Evolutionary conservation across 345 rosid genomes (phyloP).

Genomic region (Schrenkiella parvula): DNA sequence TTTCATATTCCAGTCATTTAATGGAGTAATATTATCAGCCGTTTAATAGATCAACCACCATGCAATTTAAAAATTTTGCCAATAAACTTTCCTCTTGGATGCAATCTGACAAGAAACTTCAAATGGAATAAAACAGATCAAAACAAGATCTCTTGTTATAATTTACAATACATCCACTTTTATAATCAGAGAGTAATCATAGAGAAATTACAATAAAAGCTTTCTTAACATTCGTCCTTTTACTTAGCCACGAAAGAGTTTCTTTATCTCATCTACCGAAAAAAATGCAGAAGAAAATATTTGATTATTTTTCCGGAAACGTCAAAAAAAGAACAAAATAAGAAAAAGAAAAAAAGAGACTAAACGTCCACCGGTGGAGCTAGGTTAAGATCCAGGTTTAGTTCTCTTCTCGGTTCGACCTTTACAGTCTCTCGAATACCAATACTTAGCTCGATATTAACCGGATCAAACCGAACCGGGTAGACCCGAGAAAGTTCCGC

Average conservation of each 20-base stretch:
- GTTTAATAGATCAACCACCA: neutral
- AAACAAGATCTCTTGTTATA: neutral
- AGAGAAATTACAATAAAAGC: neutral
- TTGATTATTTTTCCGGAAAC: no score
- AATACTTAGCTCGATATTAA: slow-evolving; percentile 23
- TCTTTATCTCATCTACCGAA: neutral
- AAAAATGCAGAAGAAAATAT: slow-evolving; percentile 6
- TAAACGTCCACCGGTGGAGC: slow-evolving; percentile 65
- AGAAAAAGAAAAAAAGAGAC: neutral
- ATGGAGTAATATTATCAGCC: neutral
- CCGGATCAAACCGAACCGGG: slow-evolving; percentile 47
- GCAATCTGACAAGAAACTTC: neutral
- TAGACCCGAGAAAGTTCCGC: slow-evolving; percentile 32
- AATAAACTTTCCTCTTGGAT: no score
- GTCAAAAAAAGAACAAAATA: no score
- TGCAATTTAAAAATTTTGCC: neutral
- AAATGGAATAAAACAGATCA: neutral
- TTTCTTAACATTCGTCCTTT: neutral
- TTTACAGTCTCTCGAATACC: slow-evolving; percentile 29
- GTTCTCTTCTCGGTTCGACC: slow-evolving; percentile 37
- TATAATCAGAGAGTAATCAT: slow-evolving; percentile 7
- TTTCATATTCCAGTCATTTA: slow-evolving; percentile 13
- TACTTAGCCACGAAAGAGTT: neutral
- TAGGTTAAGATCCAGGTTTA: slow-evolving; percentile 62
- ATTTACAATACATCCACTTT: slow-evolving; percentile 6